phyloP scores from a whole-genome alignment of 2,329 filamentous ascomycete species.

The Microcyclospora pomicola region DNA sequence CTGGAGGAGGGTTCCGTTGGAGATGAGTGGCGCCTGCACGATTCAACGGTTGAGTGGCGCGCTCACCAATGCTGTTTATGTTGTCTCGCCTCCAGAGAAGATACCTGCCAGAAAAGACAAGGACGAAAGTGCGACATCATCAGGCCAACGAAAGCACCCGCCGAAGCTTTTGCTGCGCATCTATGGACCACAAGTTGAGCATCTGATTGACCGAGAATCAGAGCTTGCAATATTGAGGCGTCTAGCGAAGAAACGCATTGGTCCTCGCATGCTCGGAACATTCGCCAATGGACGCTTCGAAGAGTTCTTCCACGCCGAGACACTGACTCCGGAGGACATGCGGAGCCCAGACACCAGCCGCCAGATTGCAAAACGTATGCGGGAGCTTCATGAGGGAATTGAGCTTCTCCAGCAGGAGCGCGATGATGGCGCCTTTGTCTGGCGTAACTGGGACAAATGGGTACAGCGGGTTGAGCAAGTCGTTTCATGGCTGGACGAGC shows the following conservation, averaged over 20 bases:
- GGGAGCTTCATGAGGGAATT: slow-evolving; percentile 87
- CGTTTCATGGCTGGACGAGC: slow-evolving; percentile 44
- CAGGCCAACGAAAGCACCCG: slow-evolving; percentile 35
- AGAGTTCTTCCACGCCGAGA: slow-evolving; percentile 75
- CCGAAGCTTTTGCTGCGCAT: slow-evolving; percentile 76
- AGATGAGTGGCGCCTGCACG: slow-evolving; percentile 51
- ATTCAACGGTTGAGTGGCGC: slow-evolving; percentile 77
- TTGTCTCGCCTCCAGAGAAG: slow-evolving; percentile 66
- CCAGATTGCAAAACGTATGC: slow-evolving; percentile 94
- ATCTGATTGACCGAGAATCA: slow-evolving; percentile 84
- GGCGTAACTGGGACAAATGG: slow-evolving; percentile 94
- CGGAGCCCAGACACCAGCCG: slow-evolving; percentile 70
- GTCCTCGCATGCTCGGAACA: slow-evolving; percentile 76
- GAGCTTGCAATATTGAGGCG: slow-evolving; percentile 78
- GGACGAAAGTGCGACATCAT: slow-evolving; percentile 20
- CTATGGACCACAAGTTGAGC: slow-evolving; percentile 88
- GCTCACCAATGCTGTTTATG: slow-evolving; percentile 91
- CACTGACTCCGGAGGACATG: slow-evolving; percentile 63
- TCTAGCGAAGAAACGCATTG: slow-evolving; percentile 82
- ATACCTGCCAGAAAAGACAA: slow-evolving; percentile 30
- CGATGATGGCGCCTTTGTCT: slow-evolving; percentile 66
- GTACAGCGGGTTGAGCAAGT: slow-evolving; percentile 52
- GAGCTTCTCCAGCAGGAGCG: slow-evolving; percentile 69
- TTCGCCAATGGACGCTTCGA: slow-evolving; percentile 94
- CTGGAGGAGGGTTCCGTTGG: slow-evolving; percentile 71